Evolutionary conservation across 2,329 filamentous ascomycete genomes (phyloP).

Genomic region (Thielaviopsis cerberus): DNA sequence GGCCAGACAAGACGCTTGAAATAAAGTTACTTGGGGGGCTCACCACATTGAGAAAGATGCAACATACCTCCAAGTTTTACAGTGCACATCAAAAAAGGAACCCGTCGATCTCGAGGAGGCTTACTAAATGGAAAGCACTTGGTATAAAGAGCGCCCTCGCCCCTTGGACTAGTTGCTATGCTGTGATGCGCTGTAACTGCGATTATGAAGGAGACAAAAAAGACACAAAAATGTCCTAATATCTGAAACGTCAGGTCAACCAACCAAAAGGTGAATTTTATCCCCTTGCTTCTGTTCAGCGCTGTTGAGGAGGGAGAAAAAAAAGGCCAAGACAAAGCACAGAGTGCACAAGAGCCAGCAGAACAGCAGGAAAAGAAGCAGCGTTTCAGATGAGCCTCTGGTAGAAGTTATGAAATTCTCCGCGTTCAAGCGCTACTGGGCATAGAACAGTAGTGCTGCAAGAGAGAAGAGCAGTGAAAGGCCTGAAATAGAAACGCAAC

Average conservation of each 20-base stretch:
- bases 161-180: neutral
- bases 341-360: too few relatives aligned
- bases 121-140: neutral
- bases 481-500: neutral
- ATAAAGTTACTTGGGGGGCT: neutral
- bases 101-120: neutral
- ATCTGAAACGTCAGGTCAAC: neutral
- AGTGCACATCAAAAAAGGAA: neutral
- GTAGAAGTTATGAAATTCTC: too few relatives aligned
- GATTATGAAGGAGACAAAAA: neutral
- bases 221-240: neutral
- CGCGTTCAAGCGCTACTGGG: too few relatives aligned
- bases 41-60: too few relatives aligned
- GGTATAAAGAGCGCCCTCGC: neutral
- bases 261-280: neutral
- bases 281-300: neutral
- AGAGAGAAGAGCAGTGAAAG: too few relatives aligned
- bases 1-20: neutral
- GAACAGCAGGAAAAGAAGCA: too few relatives aligned
- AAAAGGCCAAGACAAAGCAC: neutral
- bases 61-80: neutral
- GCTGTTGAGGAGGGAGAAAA: too few relatives aligned
- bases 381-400: too few relatives aligned
- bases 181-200: too few relatives aligned
- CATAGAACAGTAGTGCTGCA: too few relatives aligned